Evolutionary conservation across 2,329 filamentous ascomycete species (phyloP).

Genomic region (Periglandula ipomoeae): DNA sequence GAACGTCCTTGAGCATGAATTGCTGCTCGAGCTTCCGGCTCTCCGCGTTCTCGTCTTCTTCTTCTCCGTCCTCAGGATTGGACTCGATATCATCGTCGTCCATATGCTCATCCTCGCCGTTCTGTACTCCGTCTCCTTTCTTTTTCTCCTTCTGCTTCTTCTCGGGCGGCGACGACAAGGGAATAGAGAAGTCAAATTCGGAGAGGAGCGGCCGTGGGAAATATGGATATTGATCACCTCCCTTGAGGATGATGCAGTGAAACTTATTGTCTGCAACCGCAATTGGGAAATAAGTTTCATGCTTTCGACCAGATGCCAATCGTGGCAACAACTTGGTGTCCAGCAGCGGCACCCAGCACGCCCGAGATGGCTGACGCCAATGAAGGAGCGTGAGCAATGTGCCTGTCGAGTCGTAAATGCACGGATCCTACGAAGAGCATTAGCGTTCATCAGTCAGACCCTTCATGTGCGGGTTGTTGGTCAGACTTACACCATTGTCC

Average conservation of each 20-base stretch:
- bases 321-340: slow-evolving; percentile 81
- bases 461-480: background rate
- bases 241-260: slow-evolving; percentile 98
- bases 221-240: slow-evolving; percentile 84
- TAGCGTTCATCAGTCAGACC: background rate
- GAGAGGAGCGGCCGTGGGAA: slow-evolving; percentile 83
- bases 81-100: slow-evolving; percentile 26
- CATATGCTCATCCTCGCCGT: slow-evolving; percentile 25
- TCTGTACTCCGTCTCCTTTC: slow-evolving; percentile 21
- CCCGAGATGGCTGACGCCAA: slow-evolving; percentile 80
- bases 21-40: slow-evolving; percentile 64
- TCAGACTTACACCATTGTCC: slow-evolving; percentile 63
- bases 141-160: slow-evolving; percentile 26
- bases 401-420: slow-evolving; percentile 89
- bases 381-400: slow-evolving; percentile 81
- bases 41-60: slow-evolving; percentile 31
- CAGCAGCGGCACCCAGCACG: slow-evolving; percentile 83
- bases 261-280: slow-evolving; percentile 87
- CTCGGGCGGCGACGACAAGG: slow-evolving; percentile 50
- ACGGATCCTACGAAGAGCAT: slow-evolving; percentile 60
- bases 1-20: slow-evolving; percentile 66
- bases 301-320: slow-evolving; percentile 73
- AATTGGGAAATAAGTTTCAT: slow-evolving; percentile 90
- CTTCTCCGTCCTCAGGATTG: slow-evolving; percentile 15
- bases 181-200: slow-evolving; percentile 88